A percentile compares a stretch with the other conserved stretches of the same genome.
Evolutionary conservation across 2,329 filamentous ascomycete species (phyloP).

Genomic region (Arachnomyces sp.): DNA sequence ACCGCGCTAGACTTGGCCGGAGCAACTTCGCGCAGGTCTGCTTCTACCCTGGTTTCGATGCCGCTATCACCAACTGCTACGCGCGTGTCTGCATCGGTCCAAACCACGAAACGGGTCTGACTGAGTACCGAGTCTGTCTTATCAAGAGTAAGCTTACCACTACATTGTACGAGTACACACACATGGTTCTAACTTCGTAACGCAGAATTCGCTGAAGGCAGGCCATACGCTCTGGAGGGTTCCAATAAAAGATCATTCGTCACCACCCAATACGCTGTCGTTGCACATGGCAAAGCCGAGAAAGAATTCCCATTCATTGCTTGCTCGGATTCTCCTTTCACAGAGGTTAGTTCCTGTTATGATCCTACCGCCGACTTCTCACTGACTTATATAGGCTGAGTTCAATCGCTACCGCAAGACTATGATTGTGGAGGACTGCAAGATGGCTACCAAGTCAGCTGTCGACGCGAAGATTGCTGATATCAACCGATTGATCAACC

Average conservation of each 20-base stretch:
- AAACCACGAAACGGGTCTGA: conserved; percentile 61
- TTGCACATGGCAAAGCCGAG: conserved; percentile 73
- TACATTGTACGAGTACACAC: conserved; percentile 5
- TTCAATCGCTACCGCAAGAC: conserved; percentile 72
- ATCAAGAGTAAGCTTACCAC: conserved; percentile 62
- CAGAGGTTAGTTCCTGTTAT: conserved; percentile 55
- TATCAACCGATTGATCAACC: conserved; percentile 70
- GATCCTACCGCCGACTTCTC: background rate
- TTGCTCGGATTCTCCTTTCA: conserved; percentile 76
- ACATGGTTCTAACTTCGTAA: conserved; percentile 18
- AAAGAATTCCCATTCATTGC: conserved; percentile 84
- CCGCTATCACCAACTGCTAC: conserved; percentile 73
- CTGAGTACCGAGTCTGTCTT: conserved; percentile 77
- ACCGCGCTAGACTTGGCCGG: conserved; percentile 74
- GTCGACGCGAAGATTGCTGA: conserved; percentile 66
- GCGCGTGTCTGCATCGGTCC: conserved; percentile 75
- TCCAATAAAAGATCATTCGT: conserved; percentile 66
- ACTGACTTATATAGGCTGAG: conserved; percentile 51
- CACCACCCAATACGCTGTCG: conserved; percentile 75
- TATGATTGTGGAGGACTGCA: conserved; percentile 61
- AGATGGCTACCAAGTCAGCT: conserved; percentile 62
- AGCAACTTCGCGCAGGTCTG: conserved; percentile 83
- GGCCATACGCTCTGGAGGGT: conserved; percentile 72
- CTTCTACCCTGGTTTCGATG: conserved; percentile 84
- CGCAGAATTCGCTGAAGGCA: conserved; percentile 65